Base-by-base conservation (phyloP, 2,329 filamentous ascomycete species). In the Aspergillus sp. region DNA sequence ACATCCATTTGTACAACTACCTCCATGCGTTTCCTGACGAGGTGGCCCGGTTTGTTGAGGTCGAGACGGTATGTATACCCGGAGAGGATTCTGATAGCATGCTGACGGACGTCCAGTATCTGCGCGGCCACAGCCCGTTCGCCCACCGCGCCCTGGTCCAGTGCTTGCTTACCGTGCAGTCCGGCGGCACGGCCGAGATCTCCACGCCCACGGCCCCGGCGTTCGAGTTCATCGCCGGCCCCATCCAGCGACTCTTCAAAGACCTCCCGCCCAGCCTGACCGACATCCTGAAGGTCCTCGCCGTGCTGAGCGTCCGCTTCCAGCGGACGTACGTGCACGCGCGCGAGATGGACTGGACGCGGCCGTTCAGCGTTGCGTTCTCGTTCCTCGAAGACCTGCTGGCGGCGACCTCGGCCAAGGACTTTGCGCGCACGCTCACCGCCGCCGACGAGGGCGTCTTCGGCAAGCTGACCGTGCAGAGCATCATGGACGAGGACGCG, bases 191-290 rank as follows among this genome's bases (percentile, higher is more conserved):
- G 4, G 45, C 25, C n/a, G 40, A 61, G 11, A 49, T 64, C 13
- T 45, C 58, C 11, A 23, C 53, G 4, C 49, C 41, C 1, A 48
- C 52, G 5, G 40, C 34, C 23, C 59, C 60, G 20, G 63, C 60
- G 19, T 72, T 70, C 25, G 63, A 65, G 40, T 75, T 74, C 34
- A 68, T 75, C 36, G 62, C 71, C 4, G 63, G 62, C 1, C 71
- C 72, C 2, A 72, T 75, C 14, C 72, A 73, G 52, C 51, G 57
- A 13, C 47, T 75, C 2, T 74, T 74, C 44, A 64, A 60, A 40
- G 63, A 65, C 6, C 64, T 68, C 13, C 55, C 62, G 0, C 63
- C 64, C 11, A 68, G 65, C 25, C 53, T 75, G 14, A 62, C 56
- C 2, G 58, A 54, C 0, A 67, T 73, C 23, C 53, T 75, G 20